Base-by-base conservation (phyloP, 257 asterid species). In the Eucommia ulmoides region DNA sequence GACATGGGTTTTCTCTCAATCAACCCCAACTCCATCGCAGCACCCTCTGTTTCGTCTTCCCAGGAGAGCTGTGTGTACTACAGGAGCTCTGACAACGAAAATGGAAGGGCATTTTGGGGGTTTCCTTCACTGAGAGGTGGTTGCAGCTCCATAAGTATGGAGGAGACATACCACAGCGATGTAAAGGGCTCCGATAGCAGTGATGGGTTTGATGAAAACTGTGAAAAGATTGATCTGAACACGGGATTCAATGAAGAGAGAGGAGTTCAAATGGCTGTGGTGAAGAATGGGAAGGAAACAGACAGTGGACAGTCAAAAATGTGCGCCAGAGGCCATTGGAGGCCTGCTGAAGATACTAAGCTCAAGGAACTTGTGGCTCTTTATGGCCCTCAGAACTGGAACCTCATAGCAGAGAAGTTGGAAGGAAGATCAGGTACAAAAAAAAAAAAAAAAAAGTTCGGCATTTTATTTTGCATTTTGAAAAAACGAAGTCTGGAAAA, bases 311-410 rank as follows among this genome's bases (percentile, higher is more conserved):
- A 24, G 21, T 18, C 53, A 7, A 70, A 50, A 42, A 25, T 42
- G 15, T 66, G 78, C 24, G 44, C 63, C 1, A 68, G 65, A 42
- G 80, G 84, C 3, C 89, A 76, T 47, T 80, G 89, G 84, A 74
- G 65, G 54, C 84, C 84, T 47, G 65, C 73, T 0, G 82, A 80
- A 58, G 89, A 80, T 38, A 62, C 66, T 3, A 76, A 66, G 61
- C 82, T 80, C 1, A 54, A 26, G 45, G 73, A 74, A 51, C 76
- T 76, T 7, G 84, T 80, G 14, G 65, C 69, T 16, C 41, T 48
- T 48, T 68, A 68, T 23, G 89, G 84, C 19, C 89, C 89, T 3
- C 82, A 71, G 54, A 80, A 80, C 55, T 80, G 89, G 89, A 80
- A 74, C 22, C 49, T 58, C 56, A 76, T 79, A 12, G 79, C 88